Conservation (phyloP, 495 filamentous ascomycete genomes). For the Usnea hakonensis region DNA sequence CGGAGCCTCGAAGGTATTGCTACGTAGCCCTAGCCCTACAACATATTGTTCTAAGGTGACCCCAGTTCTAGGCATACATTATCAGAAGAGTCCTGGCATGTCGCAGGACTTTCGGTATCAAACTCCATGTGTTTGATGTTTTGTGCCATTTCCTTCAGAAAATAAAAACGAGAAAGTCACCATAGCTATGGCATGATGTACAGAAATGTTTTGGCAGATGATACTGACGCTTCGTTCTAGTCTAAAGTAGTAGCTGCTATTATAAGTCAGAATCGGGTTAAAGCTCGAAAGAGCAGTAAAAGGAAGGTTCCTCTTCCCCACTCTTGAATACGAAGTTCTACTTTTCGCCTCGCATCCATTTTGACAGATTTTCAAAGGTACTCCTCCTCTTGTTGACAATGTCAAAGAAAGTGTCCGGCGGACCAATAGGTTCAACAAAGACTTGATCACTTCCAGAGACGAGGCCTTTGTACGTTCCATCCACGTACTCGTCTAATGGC, state of each 20-base stretch:
- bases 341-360: conserved; percentile 25
- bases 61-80: no score
- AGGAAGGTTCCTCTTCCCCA: not conserved
- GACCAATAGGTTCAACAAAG: conserved; percentile 28
- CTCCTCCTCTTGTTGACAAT: conserved; percentile 33
- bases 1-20: no score
- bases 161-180: not conserved
- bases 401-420: conserved; percentile 28
- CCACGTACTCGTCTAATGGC: conserved; percentile 48
- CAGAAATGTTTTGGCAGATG: not conserved
- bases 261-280: not conserved
- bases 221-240: not conserved
- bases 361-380: conserved; percentile 29
- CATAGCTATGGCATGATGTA: not conserved
- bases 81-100: no score
- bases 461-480: conserved; percentile 49
- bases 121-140: not conserved
- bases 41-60: no score
- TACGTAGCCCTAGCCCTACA: no score
- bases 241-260: not conserved
- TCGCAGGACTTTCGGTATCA: no score
- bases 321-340: not conserved
- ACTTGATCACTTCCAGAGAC: conserved; percentile 40
- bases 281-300: not conserved
- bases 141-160: not conserved